Conservation (phyloP, 176 grass and related monocot species). For the Chloris gayana region DNA sequence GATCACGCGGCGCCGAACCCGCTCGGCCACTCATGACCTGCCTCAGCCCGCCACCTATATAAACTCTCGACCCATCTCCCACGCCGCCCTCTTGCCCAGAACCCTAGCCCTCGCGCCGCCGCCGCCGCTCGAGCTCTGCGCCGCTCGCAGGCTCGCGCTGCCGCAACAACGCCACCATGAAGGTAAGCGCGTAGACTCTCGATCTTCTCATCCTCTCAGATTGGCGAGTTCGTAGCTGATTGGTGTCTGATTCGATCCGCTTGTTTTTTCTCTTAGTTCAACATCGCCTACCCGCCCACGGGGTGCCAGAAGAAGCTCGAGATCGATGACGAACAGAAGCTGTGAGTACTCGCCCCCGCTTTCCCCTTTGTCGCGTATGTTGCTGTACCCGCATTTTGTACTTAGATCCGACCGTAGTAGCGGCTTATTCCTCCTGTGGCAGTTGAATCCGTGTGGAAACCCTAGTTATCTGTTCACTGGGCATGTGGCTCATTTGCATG, state of each 20-base stretch:
- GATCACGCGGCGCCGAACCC: not conserved
- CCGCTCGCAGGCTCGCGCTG: conserved; percentile 12
- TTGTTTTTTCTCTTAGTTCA: conserved; percentile 50
- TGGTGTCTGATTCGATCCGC: conserved; percentile 1
- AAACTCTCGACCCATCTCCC: not conserved
- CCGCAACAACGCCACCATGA: conserved; percentile 44
- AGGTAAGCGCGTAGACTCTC: conserved; percentile 24
- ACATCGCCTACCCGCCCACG: conserved; percentile 80
- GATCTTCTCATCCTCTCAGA: not conserved
- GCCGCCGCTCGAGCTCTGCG: conserved; percentile 19
- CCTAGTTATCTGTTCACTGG: not conserved
- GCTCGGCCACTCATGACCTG: not conserved
- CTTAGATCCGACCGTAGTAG: not conserved
- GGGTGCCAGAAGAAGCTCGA: conserved; percentile 92
- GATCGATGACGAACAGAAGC: conserved; percentile 93
- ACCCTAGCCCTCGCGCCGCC: conserved; percentile 50
- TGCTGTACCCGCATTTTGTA: not conserved
- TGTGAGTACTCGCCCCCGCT: conserved; percentile 44
- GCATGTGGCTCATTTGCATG: not conserved
- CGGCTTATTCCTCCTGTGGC: too few relatives aligned
- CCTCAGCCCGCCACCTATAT: conserved; percentile 4
- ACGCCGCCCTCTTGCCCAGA: conserved; percentile 15
- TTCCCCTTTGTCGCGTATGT: not conserved
- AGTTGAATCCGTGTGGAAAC: not conserved
- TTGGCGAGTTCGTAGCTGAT: not conserved